Evolutionary conservation across 2,329 filamentous ascomycete genomes (phyloP), one percentile per base, ranked within the genome.

Genomic region (Furcasterigmium sp.): DNA sequence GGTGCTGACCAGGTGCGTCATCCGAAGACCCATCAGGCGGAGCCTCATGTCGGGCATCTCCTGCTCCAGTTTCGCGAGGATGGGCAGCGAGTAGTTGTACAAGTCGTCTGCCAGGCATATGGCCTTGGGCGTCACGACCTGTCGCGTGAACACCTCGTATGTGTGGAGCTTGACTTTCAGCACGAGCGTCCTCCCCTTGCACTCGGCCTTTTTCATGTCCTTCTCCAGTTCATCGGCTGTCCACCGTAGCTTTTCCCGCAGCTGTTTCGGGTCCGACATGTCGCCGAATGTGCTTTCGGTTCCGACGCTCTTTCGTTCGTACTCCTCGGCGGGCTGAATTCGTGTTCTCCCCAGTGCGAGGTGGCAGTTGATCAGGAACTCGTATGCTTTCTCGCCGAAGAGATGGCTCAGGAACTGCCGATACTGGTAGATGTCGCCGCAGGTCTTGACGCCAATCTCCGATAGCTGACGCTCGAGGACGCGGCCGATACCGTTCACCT

Each of bases 81-180:
- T 93, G 0, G 90, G 91, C 2, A 95, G 61, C 0, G 88, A 75
- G 55, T 82, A 87, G 42, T 78, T 82, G 65, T 91, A 97, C 4
- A 98, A 66, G 54, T 98, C 93, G 32, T 91, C 84, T 1, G 89
- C 85, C 6, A 76, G 69, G 39, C 67, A 76, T 2, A 96, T 74
- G 0, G 90, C 82, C 51, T 83, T 85, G 0, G 87, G 84, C 3
- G 84, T 76, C 4, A 86, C 79, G 6, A 80, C 77, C 59, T 98
- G 93, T 25, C 93, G 76, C 0, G 91, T 95, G 41, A 88, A 76
- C 17, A 96, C 87, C 61, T 97, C 91, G 55, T 91, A 98, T 0
- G 90, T 95, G 60, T 96, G 88, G 8, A 97, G 69, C 60, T 98
- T 98, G 51, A 96, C 76, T 62, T 98, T 98, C 28, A 98, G 69